Evolutionary conservation across 2,329 filamentous ascomycete species (phyloP).

Genomic region (Emericellopsis cladophorae): DNA sequence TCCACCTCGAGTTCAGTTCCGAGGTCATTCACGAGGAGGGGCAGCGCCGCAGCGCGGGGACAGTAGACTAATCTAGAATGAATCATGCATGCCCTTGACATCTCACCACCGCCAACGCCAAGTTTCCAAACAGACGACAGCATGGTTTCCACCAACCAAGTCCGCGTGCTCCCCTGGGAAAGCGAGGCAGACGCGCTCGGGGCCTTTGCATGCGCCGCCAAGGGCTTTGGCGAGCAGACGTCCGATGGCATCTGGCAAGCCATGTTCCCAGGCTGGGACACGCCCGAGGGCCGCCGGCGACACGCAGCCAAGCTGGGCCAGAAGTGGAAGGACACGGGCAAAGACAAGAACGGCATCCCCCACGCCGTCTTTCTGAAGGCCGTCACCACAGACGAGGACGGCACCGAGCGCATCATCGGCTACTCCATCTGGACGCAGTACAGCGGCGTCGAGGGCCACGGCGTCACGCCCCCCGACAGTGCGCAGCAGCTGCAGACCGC

Average conservation of each 20-base stretch:
- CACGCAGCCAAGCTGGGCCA: slow-evolving; percentile 18
- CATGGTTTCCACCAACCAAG: not conserved
- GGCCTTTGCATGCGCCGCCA: not conserved
- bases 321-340: slow-evolving; percentile 29
- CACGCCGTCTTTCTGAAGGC: slow-evolving; percentile 38
- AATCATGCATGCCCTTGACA: too few relatives aligned
- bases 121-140: not conserved
- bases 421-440: slow-evolving; percentile 42
- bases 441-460: slow-evolving; percentile 33
- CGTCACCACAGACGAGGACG: not conserved
- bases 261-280: slow-evolving; percentile 42
- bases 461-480: slow-evolving; percentile 19
- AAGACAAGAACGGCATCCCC: slow-evolving; percentile 23
- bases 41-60: too few relatives aligned
- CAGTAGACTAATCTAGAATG: too few relatives aligned
- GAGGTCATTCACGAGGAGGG: too few relatives aligned
- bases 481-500: not conserved
- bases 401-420: slow-evolving; percentile 25
- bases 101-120: too few relatives aligned
- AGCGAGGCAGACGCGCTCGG: not conserved
- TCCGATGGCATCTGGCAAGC: slow-evolving; percentile 36
- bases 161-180: not conserved
- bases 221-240: slow-evolving; percentile 35
- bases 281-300: slow-evolving; percentile 12
- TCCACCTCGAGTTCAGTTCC: too few relatives aligned